Evolutionary conservation across 2,329 filamentous ascomycete species (phyloP).

Genomic region (Tolypocladium sp.): DNA sequence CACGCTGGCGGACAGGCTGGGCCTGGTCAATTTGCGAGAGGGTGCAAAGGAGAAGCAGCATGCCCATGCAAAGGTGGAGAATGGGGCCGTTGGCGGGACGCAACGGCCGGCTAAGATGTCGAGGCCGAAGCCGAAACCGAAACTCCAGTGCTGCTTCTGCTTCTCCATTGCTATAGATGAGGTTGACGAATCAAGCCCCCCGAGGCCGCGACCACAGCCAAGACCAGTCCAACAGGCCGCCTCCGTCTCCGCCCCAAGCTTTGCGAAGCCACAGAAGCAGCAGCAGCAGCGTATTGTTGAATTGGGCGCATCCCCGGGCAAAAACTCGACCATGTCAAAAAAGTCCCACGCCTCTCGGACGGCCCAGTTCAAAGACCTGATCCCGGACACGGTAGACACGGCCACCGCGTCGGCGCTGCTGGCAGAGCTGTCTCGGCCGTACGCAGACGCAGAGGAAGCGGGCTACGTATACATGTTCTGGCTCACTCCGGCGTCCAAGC

Average conservation of each 20-base stretch:
- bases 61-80: slow-evolving; percentile 10
- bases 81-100: slow-evolving; percentile 8
- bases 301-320: slow-evolving; percentile 16
- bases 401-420: slow-evolving; percentile 62
- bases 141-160: slow-evolving; percentile 40
- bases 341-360: slow-evolving; percentile 22
- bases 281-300: slow-evolving; percentile 1
- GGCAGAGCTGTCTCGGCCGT: slow-evolving; percentile 65
- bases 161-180: slow-evolving; percentile 40
- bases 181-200: slow-evolving; percentile 24
- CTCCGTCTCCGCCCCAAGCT: slow-evolving; percentile 10
- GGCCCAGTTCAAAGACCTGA: slow-evolving; percentile 36
- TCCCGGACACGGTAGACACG: slow-evolving; percentile 58
- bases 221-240: slow-evolving; percentile 31
- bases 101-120: slow-evolving; percentile 12
- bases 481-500: slow-evolving; percentile 60
- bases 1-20: slow-evolving; percentile 72
- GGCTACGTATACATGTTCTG: slow-evolving; percentile 99
- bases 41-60: slow-evolving; percentile 17
- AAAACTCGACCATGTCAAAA: slow-evolving; percentile 17
- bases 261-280: not conserved
- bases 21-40: slow-evolving; percentile 57
- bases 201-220: slow-evolving; percentile 32
- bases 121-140: slow-evolving; percentile 17
- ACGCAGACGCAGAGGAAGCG: slow-evolving; percentile 57